A percentile compares a stretch with the other conserved stretches of the same genome.
These are phyloP conservation scores for Colletotrichum sp. DNA, from an alignment of 2,329 filamentous ascomycete species.

Conservation along the genomic window DNA sequence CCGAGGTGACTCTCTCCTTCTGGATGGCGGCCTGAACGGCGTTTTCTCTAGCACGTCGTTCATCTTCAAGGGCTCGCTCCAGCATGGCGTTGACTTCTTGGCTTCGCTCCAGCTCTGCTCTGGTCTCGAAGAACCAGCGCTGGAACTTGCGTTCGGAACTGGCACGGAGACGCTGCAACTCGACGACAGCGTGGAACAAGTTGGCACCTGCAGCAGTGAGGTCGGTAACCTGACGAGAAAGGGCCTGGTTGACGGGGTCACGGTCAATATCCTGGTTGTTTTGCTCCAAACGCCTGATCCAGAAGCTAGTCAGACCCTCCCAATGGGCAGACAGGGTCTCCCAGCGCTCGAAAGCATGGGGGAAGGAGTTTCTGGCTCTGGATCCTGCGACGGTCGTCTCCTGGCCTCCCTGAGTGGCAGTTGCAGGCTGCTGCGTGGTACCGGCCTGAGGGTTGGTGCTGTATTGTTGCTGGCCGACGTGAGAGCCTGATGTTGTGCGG, in stretches of 20 bases:
- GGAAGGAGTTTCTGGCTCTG: conserved; percentile 74
- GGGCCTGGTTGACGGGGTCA: conserved; percentile 83
- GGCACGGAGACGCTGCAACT: conserved; percentile 89
- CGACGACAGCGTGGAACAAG: conserved; percentile 95
- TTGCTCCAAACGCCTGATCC: conserved; percentile 91
- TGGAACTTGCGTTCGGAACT: conserved; percentile 98
- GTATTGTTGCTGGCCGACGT: conserved; percentile 28
- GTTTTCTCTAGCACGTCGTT: conserved; percentile 72
- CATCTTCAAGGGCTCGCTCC: conserved; percentile 75
- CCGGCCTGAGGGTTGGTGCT: conserved; percentile 28
- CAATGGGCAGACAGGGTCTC: conserved; percentile 96
- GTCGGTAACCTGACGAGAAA: conserved; percentile 93
- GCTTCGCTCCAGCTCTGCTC: conserved; percentile 83
- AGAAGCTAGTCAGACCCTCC: conserved; percentile 97
- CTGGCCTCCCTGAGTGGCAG: conserved; percentile 32
- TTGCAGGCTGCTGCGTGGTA: conserved; percentile 10
- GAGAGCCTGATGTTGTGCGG: conserved; percentile 25
- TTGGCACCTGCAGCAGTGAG: conserved; percentile 97
- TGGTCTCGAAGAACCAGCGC: conserved; percentile 96
- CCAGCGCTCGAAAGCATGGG: conserved; percentile 97
- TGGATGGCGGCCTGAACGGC: conserved; percentile 70
- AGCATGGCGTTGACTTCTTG: conserved; percentile 83
- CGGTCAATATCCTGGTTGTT: conserved; percentile 85
- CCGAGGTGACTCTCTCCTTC: conserved; percentile 70
- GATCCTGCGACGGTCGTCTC: conserved; percentile 33